phyloP scores from a whole-genome alignment of 1,284 basidiomycete genomes.

The Malassezia sp. region DNA sequence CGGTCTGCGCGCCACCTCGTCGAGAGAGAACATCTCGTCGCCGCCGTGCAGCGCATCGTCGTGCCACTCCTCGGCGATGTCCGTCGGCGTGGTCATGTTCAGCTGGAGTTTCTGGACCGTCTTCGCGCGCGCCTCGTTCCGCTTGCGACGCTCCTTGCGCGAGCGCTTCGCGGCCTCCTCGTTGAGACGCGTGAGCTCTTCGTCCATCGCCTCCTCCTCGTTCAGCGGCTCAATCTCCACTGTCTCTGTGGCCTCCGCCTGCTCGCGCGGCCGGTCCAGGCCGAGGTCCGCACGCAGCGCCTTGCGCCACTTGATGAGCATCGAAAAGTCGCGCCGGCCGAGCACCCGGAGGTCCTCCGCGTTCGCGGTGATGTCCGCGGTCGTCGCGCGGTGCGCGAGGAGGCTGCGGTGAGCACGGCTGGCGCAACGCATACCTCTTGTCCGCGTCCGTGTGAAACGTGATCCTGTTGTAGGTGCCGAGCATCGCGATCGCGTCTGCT shows the following conservation, averaged over 20 bases:
- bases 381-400: constrained; percentile 54
- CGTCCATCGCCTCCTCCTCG: constrained; percentile 54
- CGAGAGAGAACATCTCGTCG: constrained; percentile 35
- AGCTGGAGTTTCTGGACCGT: constrained; percentile 91
- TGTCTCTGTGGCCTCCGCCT: constrained; percentile 47
- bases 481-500: constrained; percentile 55
- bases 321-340: constrained; percentile 93
- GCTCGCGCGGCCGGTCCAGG: constrained; percentile 24
- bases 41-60: constrained; percentile 35
- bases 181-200: constrained; percentile 70
- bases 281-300: constrained; percentile 61
- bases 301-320: constrained; percentile 70
- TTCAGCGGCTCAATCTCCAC: constrained; percentile 55
- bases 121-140: constrained; percentile 77
- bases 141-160: constrained; percentile 65
- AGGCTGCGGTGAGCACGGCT: too few species aligned
- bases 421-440: too few species aligned
- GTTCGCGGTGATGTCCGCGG: constrained; percentile 66
- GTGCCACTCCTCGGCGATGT: constrained; percentile 70
- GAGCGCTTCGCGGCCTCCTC: constrained; percentile 67
- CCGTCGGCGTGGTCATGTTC: constrained; percentile 89
- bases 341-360: constrained; percentile 89
- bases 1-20: too few species aligned
- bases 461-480: constrained; percentile 76
- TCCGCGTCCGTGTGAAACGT: constrained; percentile 58